A percentile compares a stretch with the other conserved stretches of the same genome.
Conservation (phyloP, 208 protist species). For the Trypanosoma mega region DNA sequence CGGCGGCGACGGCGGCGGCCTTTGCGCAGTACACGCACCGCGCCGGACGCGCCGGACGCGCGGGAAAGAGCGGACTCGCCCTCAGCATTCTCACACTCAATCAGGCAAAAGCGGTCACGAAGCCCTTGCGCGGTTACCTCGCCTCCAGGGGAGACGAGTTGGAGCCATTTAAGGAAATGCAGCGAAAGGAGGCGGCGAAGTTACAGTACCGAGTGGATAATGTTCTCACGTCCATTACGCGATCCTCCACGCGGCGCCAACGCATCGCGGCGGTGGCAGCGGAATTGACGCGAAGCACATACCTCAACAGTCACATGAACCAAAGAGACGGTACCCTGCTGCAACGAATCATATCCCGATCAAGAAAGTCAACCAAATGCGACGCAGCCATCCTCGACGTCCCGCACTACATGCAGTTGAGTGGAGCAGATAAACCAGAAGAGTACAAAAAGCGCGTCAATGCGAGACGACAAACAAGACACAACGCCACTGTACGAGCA, state of each 20-base stretch:
- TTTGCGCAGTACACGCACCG: conserved; percentile 95
- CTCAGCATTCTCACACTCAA: conserved; percentile 86
- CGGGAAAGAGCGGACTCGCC: conserved; percentile 82
- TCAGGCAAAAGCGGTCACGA: conserved; percentile 60
- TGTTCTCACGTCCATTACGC: conserved; percentile 70
- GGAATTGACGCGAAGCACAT: conserved; percentile 88
- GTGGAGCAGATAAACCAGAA: conserved; percentile 57
- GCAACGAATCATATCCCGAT: conserved; percentile 71
- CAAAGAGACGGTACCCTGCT: conserved; percentile 89
- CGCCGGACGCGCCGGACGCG: conserved; percentile 93
- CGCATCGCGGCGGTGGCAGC: conserved; percentile 79
- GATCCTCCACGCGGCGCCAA: conserved; percentile 74
- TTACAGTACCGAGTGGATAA: conserved; percentile 88
- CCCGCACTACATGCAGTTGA: conserved; percentile 85
- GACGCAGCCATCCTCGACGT: conserved; percentile 88
- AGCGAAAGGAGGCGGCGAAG: conserved; percentile 70
- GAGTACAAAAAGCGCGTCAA: conserved; percentile 78
- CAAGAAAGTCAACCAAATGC: conserved; percentile 76
- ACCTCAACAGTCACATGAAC: conserved; percentile 88
- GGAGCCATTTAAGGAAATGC: conserved; percentile 72
- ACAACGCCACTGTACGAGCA: conserved; percentile 28
- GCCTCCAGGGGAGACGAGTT: conserved; percentile 42
- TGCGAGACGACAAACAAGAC: conserved; percentile 46
- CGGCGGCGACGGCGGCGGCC: conserved; percentile 63
- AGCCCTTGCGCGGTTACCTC: conserved; percentile 62